Evolutionary conservation across 148 eudicot genomes (phyloP).

Genomic region (Spergularia marina): DNA sequence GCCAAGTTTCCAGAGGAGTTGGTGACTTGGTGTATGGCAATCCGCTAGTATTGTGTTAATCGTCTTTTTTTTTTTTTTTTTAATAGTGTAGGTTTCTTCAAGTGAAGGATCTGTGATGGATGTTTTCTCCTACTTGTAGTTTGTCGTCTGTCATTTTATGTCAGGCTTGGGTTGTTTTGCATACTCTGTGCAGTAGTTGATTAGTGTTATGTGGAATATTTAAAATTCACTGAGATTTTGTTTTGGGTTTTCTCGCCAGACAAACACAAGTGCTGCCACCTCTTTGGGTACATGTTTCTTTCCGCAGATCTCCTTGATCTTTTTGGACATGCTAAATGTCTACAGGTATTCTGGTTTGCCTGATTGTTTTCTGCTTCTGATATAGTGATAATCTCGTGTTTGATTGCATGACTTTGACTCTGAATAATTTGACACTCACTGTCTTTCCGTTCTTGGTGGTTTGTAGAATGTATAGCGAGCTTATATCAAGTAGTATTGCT

Average conservation of each 20-base stretch:
- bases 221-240: not conserved
- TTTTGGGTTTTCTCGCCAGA: conserved; percentile 46
- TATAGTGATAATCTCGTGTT: too few species aligned
- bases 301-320: conserved; percentile 78
- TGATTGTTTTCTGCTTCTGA: not conserved
- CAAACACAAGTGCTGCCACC: conserved; percentile 87
- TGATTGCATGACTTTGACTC: not conserved
- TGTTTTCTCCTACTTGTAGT: not conserved
- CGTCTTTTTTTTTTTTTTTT: not conserved
- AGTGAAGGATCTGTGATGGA: not conserved
- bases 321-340: conserved; percentile 97
- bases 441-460: conserved; percentile 15
- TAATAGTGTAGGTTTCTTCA: not conserved
- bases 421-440: not conserved
- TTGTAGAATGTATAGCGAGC: conserved; percentile 97
- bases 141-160: not conserved
- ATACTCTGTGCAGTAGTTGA: not conserved
- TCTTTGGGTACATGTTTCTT: conserved; percentile 88
- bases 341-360: conserved; percentile 56
- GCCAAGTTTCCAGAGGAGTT: not conserved
- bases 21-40: not conserved
- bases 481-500: conserved; percentile 81
- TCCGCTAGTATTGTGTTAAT: not conserved
- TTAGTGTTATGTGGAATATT: not conserved
- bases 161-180: not conserved